These are phyloP conservation scores for Penicillium nucicola DNA, from an alignment of 495 filamentous ascomycete species.

Conservation along the genomic window DNA sequence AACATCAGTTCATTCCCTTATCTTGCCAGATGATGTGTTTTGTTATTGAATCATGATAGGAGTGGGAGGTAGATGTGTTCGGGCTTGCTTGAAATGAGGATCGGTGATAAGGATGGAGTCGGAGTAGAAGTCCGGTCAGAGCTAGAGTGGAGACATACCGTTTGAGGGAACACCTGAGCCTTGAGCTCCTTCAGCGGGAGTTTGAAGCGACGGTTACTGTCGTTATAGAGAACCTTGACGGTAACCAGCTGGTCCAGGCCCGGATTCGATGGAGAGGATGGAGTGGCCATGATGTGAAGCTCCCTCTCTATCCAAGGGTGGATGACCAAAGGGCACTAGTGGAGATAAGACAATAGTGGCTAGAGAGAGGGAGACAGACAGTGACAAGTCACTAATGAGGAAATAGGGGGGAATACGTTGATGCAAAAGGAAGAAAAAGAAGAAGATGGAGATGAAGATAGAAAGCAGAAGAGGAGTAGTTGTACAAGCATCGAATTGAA, in stretches of 20 bases:
- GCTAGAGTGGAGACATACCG: conserved; percentile 64
- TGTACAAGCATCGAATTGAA: conserved; percentile 7
- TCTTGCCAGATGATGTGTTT: too few relatives aligned
- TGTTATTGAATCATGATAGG: not conserved
- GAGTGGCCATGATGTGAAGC: conserved; percentile 31
- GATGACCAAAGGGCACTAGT: not conserved
- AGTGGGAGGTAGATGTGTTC: not conserved
- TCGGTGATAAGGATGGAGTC: conserved; percentile 22
- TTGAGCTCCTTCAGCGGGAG: conserved; percentile 83
- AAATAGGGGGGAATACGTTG: too few relatives aligned
- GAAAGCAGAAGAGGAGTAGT: conserved; percentile 7
- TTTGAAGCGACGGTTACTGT: conserved; percentile 83
- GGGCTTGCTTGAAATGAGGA: conserved; percentile 1
- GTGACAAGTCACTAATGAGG: not conserved
- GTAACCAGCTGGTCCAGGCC: conserved; percentile 75
- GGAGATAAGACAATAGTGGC: conserved; percentile 6
- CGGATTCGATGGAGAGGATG: conserved; percentile 24
- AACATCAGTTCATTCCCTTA: conserved; percentile 13
- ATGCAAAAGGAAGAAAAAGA: conserved; percentile 8
- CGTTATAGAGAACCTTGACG: conserved; percentile 72
- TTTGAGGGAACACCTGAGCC: conserved; percentile 69
- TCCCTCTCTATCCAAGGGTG: not conserved
- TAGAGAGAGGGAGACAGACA: not conserved
- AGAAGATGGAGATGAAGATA: not conserved
- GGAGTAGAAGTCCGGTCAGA: conserved; percentile 28